Evolutionary conservation across 352 stramenopile genomes (phyloP).

Genomic region (Globisporangium barbulae): DNA sequence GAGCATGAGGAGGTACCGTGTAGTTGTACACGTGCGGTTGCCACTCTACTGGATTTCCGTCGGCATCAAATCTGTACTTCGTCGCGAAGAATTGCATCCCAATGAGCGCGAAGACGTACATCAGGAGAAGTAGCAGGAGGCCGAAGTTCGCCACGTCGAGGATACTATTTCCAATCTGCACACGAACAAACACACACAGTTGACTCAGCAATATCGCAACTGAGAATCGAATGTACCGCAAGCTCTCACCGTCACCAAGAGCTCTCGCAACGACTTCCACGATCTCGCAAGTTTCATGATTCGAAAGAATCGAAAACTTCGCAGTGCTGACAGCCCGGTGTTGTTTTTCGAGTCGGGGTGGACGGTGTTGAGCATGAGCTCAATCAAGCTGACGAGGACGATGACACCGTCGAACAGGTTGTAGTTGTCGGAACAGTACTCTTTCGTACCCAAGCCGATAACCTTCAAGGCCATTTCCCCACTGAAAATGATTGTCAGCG

Average conservation of each 20-base stretch:
- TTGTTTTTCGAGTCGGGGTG: constrained; percentile 21
- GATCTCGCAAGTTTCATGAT: constrained; percentile 90
- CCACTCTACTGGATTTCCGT: constrained; percentile 33
- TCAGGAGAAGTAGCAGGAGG: constrained; percentile 82
- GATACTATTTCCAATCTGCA: constrained; percentile 66
- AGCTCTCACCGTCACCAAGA: constrained; percentile 64
- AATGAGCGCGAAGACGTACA: constrained; percentile 88
- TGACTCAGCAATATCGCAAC: background rate
- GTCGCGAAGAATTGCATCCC: constrained; percentile 84
- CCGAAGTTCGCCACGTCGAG: constrained; percentile 85
- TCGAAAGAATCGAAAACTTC: constrained; percentile 80
- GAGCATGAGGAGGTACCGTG: constrained; percentile 36
- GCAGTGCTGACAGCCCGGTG: constrained; percentile 69
- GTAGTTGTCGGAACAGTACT: constrained; percentile 48
- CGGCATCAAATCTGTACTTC: constrained; percentile 70
- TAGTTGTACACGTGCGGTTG: constrained; percentile 36
- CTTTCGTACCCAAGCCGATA: constrained; percentile 38
- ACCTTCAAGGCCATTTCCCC: constrained; percentile 61
- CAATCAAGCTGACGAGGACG: constrained; percentile 44
- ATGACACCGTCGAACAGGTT: constrained; percentile 61
- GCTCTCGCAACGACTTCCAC: constrained; percentile 83
- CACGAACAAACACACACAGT: background rate
- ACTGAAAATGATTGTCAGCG: constrained; percentile 43
- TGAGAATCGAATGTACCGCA: background rate
- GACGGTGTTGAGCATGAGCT: constrained; percentile 32